A percentile compares a stretch with the other conserved stretches of the same genome.
Conservation (phyloP, 2,329 filamentous ascomycete genomes). For the Apiospora rasikravindrae region DNA sequence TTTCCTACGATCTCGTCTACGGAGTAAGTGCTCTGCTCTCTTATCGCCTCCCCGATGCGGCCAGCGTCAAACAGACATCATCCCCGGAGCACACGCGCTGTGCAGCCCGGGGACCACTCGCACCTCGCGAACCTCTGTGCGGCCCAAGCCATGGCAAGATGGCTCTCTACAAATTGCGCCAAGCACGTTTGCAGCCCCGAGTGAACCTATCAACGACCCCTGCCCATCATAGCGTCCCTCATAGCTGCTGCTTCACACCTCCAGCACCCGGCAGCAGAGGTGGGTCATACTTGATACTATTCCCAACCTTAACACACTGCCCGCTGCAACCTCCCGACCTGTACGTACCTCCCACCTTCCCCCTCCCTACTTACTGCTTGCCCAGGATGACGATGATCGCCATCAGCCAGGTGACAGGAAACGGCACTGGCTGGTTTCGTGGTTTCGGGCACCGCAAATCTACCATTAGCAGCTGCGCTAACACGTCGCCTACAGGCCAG, state of each 20-base stretch:
- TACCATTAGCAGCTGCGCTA: neutral
- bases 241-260: neutral
- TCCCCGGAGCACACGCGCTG: neutral
- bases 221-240: neutral
- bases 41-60: neutral
- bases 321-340: neutral
- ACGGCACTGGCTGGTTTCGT: slow-evolving; percentile 4
- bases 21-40: no score
- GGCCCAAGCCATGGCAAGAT: neutral
- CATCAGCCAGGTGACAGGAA: slow-evolving; percentile 13
- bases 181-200: neutral
- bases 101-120: neutral
- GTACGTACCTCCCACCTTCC: neutral
- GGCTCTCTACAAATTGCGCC: neutral
- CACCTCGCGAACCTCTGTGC: neutral
- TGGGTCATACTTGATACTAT: slow-evolving; percentile 17
- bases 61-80: neutral
- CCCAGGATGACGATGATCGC: neutral
- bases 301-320: slow-evolving; percentile 16
- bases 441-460: neutral
- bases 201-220: slow-evolving; percentile 6
- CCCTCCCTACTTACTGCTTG: neutral
- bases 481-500: neutral
- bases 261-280: neutral
- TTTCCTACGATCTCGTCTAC: neutral